Evolutionary conservation across 257 asterid genomes (phyloP), one percentile per base, ranked within the genome.

Genomic region (Penstemon eatonii): DNA sequence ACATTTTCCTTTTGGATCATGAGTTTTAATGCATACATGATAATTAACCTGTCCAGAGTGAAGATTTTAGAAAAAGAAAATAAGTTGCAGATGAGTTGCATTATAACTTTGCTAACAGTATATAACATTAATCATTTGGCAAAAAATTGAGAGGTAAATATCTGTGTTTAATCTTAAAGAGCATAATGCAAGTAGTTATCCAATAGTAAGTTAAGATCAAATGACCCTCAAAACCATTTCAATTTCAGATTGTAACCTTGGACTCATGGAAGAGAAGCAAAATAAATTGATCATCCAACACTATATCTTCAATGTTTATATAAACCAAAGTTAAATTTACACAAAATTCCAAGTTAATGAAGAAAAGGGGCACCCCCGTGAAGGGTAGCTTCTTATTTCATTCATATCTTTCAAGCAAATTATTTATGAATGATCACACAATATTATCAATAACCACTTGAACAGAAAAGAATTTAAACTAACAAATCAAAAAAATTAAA

Each of bases 151-250:
- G 33, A 25, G 66, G 60, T 43, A 19, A 72, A 13, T 62, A 19
- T 41, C 38, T 18, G 7, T 51, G 25, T 49, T 37, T 10, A 60
- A 36, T 50, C 9, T 38, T 45, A 12, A 53, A 41, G 12, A 50
- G 33, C 66, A 73, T 19, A 43, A 61, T 40, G 63, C 71, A 66
- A 60, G 38, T 63, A 66, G 53, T 39, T 58, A 64, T 69, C 43
- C 41, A 37, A 69, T 33, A 7, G 36, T 18, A 15, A 55, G 39
- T 37, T 44, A 53, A 52, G 65, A 67, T 44, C 53, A 49, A 63
- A 57, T 38, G 18, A 40, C 69, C 45, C 7, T 19, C 57, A 58
- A 49, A 40, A 37, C 3, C 47, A 10, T 10, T 10, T 6, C 54
- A 25, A 50, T 5, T 50, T 75, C 61, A 33, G 11, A 40, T 63